Evolutionary conservation across 2,329 filamentous ascomycete species (phyloP).

Genomic region (Teratosphaeria viscida): DNA sequence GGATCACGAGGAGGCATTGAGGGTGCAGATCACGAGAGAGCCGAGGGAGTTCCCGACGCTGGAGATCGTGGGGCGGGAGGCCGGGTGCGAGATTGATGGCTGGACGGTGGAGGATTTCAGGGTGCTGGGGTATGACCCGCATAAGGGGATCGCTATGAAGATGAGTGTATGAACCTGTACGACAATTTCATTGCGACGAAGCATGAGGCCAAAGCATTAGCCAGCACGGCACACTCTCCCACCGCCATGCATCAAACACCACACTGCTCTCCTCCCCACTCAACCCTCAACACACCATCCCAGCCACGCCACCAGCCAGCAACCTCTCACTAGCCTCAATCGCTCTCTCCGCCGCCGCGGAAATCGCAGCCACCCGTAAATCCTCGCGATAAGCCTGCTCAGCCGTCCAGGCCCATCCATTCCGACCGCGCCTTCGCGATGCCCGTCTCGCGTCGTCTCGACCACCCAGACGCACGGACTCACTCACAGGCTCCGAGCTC

Average conservation of each 20-base stretch:
- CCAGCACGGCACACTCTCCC: not conserved
- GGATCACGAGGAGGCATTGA: slow-evolving; percentile 82
- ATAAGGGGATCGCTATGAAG: slow-evolving; percentile 92
- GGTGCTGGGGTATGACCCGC: slow-evolving; percentile 78
- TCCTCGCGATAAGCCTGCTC: not conserved
- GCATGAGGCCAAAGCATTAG: too few species aligned
- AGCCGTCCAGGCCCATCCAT: not conserved
- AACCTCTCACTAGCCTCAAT: not conserved
- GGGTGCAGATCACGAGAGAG: slow-evolving; percentile 67
- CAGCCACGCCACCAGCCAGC: not conserved
- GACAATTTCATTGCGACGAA: not conserved
- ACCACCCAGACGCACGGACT: too few species aligned
- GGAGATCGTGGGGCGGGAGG: slow-evolving; percentile 53
- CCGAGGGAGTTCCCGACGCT: slow-evolving; percentile 73
- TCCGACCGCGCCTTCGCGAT: too few species aligned
- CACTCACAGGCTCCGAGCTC: too few species aligned
- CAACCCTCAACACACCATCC: not conserved
- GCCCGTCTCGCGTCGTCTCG: too few species aligned
- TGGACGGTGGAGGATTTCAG: slow-evolving; percentile 85
- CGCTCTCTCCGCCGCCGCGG: not conserved
- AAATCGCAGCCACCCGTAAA: not conserved
- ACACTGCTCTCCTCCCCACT: not conserved
- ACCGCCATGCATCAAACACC: not conserved
- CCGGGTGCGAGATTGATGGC: slow-evolving; percentile 70
- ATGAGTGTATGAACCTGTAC: slow-evolving; percentile 62